Base-by-base conservation (phyloP, 108 stramenopile species). In the Discostella pseudostelligera region DNA sequence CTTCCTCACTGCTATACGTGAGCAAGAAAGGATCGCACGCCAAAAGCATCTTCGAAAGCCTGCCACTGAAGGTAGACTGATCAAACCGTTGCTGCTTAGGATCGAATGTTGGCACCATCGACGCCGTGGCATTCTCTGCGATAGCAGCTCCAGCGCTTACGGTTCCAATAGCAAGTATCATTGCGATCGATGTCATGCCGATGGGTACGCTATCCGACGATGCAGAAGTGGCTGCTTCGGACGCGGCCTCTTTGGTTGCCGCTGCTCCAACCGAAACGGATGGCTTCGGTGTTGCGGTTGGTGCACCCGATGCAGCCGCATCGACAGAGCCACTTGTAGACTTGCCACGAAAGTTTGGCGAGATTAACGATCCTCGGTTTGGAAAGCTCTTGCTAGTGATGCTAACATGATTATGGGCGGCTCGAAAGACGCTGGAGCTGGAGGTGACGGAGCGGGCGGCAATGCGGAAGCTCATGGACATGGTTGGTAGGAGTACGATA, bases 11-110 rank as follows among this genome's bases (percentile, higher is more conserved):
- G n/a, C 75, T 70, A 44, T 88, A 81, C 3, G 81, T 22, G 26
- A 90, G 59, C 28, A 90, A 56, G 39, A 57, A 54, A 16, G 89
- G 89, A 79, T 90, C 89, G 39, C 89, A 90, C 1, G 83, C 85
- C 60, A 90, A 71, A 2, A 88, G 48, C 89, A 90, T 90, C 32
- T 81, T 73, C 17, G 66, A 71, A 25, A 85, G 84, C 24, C 89
- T 79, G 1, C 89, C 89, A 19, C 37, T 25, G 39, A 87, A 90
- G 9, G 76, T 74, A 22, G 70, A 65, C 47, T 84, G 83, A 54
- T 81, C 74, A 56, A 77, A 90, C 20, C 89, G 62, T 46, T 87
- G 79, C 7, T 56, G 22, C 29, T 81, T 69, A 12, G 83, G 74
- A 65, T 83, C 67, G 67, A 77, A 88, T 2, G 70, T 67, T 24